Conservation (phyloP, 2,329 filamentous ascomycete species). For the Rachicladosporium sp. region DNA sequence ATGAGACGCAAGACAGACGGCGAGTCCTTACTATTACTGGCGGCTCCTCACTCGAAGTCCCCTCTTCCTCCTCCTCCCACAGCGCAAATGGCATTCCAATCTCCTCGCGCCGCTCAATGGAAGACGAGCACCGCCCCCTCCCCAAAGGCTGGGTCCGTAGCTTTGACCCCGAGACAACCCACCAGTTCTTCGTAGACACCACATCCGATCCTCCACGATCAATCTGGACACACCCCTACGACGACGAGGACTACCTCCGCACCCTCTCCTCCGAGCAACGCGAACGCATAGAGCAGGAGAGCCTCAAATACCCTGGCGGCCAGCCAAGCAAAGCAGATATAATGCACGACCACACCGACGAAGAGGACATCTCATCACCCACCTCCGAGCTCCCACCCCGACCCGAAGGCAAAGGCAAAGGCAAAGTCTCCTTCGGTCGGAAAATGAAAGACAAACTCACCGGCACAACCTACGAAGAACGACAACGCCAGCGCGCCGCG, state of each 20-base stretch:
- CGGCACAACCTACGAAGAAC: conserved; percentile 42
- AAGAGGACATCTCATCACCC: conserved; percentile 29
- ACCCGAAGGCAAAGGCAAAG: conserved; percentile 21
- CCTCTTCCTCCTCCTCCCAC: neutral
- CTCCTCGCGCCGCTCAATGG: conserved; percentile 44
- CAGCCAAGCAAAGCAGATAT: conserved; percentile 27
- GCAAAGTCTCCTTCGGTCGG: conserved; percentile 34
- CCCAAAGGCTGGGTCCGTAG: conserved; percentile 46
- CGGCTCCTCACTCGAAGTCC: no score
- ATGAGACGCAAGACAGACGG: conserved; percentile 3
- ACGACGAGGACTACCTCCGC: conserved; percentile 42
- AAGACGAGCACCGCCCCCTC: conserved; percentile 45
- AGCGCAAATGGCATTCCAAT: conserved; percentile 41
- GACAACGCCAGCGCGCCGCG: conserved; percentile 32
- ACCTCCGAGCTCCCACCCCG: conserved; percentile 11
- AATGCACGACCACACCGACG: conserved; percentile 34
- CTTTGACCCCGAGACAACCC: conserved; percentile 40
- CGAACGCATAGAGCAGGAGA: conserved; percentile 31
- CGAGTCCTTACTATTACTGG: conserved; percentile 4
- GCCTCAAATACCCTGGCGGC: conserved; percentile 20
- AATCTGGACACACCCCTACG: conserved; percentile 51
- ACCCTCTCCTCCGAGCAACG: conserved; percentile 39
- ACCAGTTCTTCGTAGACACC: conserved; percentile 54
- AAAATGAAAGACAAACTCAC: conserved; percentile 50
- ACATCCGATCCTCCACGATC: conserved; percentile 40